Conservation (phyloP, 805 yeast genomes). For the Naumovozyma baii region DNA sequence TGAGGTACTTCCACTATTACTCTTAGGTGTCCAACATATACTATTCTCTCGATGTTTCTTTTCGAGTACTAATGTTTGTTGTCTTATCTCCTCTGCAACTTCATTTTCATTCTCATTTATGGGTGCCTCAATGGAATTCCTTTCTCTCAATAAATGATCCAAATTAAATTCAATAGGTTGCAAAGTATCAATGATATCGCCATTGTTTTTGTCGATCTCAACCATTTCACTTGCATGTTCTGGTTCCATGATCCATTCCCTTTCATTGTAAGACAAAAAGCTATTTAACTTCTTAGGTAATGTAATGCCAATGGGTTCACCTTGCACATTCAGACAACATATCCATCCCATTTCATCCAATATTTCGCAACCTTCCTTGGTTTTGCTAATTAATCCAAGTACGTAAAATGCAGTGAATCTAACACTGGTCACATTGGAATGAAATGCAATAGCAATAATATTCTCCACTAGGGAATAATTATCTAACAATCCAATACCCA, state of each 20-base stretch:
- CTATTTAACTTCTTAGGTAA: conserved; percentile 31
- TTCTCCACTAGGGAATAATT: conserved; percentile 42
- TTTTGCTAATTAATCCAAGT: conserved; percentile 62
- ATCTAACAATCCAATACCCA: conserved; percentile 57
- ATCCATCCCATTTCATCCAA: conserved; percentile 76
- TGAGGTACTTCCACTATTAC: neutral
- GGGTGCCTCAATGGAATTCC: conserved; percentile 19
- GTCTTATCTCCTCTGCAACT: neutral
- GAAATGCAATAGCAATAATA: conserved; percentile 41
- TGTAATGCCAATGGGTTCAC: conserved; percentile 36
- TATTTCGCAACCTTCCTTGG: conserved; percentile 74
- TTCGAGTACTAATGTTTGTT: neutral
- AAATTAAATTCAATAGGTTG: conserved; percentile 17
- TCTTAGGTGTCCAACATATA: no score
- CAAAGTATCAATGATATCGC: conserved; percentile 10
- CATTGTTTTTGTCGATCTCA: conserved; percentile 10
- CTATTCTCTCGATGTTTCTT: no score
- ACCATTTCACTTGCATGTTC: conserved; percentile 16
- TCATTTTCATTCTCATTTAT: conserved; percentile 7
- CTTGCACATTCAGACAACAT: conserved; percentile 36
- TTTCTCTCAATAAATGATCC: conserved; percentile 18
- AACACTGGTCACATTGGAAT: conserved; percentile 46
- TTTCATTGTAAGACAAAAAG: conserved; percentile 26
- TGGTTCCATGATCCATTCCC: conserved; percentile 11
- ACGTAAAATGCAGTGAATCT: conserved; percentile 72